Evolutionary conservation across 2,329 filamentous ascomycete species (phyloP).

Genomic region (Paraphoma sp.): DNA sequence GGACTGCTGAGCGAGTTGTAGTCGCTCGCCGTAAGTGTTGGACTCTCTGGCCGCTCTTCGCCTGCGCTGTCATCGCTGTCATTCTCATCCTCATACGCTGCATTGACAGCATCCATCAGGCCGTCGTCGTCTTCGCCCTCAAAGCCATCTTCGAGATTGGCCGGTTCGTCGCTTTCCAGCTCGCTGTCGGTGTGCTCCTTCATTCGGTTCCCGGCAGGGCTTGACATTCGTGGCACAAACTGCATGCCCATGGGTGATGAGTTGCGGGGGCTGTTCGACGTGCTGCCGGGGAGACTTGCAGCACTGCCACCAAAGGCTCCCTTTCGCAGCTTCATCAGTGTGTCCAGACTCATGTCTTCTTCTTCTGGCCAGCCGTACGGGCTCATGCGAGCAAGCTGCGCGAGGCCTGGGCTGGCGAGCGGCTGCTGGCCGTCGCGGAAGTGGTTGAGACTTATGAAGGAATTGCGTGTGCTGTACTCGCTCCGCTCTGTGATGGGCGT

Average conservation of each 20-base stretch:
- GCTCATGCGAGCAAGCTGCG: conserved; percentile 70
- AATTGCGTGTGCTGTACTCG: conserved; percentile 95
- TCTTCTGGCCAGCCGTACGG: conserved; percentile 62
- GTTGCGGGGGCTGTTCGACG: conserved; percentile 43
- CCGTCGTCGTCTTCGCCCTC: conserved; percentile 29
- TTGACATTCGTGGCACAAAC: conserved; percentile 35
- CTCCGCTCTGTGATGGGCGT: conserved; percentile 96
- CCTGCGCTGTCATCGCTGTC: conserved; percentile 17
- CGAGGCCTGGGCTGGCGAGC: conserved; percentile 74
- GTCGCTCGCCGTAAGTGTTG: conserved; percentile 40
- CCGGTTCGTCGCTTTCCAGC: conserved; percentile 35
- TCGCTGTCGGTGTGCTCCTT: conserved; percentile 30
- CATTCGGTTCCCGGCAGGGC: conserved; percentile 39
- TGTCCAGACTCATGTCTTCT: conserved; percentile 75
- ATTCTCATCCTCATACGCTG: conserved; percentile 26
- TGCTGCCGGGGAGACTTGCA: conserved; percentile 67
- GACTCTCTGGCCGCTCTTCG: conserved; percentile 36
- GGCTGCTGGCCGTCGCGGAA: conserved; percentile 56
- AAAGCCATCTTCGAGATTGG: conserved; percentile 19
- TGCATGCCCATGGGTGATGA: conserved; percentile 48
- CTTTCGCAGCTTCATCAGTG: conserved; percentile 74
- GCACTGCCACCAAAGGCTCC: conserved; percentile 84
- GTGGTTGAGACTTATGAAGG: conserved; percentile 75
- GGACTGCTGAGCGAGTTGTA: conserved; percentile 38
- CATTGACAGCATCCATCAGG: conserved; percentile 38